Conservation (phyloP, 2,329 filamentous ascomycete species). For the Calonectria ilicicola region DNA sequence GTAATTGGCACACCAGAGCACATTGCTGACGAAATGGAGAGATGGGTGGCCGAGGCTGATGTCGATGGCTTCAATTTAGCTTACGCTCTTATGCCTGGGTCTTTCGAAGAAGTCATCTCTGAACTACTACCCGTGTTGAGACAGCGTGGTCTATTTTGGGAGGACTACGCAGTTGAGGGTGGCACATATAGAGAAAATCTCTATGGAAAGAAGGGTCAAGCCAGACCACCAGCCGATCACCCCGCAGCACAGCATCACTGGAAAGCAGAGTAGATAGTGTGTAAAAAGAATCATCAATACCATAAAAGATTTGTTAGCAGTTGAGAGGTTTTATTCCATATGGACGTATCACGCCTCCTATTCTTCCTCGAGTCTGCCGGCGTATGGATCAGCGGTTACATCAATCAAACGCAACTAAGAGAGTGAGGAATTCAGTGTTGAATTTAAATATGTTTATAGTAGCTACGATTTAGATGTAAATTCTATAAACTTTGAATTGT, state of each 20-base stretch:
- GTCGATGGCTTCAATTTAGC: slow-evolving; percentile 68
- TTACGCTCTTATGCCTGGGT: slow-evolving; percentile 61
- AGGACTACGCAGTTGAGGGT: slow-evolving; percentile 56
- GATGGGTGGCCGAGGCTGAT: slow-evolving; percentile 63
- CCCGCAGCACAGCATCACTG: slow-evolving; percentile 55
- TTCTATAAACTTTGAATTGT: too few species aligned
- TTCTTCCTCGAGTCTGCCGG: too few species aligned
- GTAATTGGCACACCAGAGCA: slow-evolving; percentile 46
- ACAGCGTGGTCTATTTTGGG: slow-evolving; percentile 67
- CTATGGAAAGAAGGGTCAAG: slow-evolving; percentile 49
- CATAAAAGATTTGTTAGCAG: too few species aligned
- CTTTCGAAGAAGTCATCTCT: slow-evolving; percentile 75
- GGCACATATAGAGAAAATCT: slow-evolving; percentile 59
- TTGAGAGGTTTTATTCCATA: too few species aligned
- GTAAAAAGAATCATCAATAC: too few species aligned
- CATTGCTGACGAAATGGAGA: slow-evolving; percentile 49
- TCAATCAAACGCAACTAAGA: too few species aligned
- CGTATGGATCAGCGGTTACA: too few species aligned
- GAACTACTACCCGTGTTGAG: slow-evolving; percentile 73
- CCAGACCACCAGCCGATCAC: slow-evolving; percentile 51
- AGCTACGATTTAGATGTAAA: too few species aligned
- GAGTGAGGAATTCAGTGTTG: too few species aligned
- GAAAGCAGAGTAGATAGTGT: slow-evolving; percentile 45
- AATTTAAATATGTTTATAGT: too few species aligned
- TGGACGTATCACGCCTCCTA: too few species aligned